Conservation (phyloP, 2,329 filamentous ascomycete genomes). For the Phialophora expanda region DNA sequence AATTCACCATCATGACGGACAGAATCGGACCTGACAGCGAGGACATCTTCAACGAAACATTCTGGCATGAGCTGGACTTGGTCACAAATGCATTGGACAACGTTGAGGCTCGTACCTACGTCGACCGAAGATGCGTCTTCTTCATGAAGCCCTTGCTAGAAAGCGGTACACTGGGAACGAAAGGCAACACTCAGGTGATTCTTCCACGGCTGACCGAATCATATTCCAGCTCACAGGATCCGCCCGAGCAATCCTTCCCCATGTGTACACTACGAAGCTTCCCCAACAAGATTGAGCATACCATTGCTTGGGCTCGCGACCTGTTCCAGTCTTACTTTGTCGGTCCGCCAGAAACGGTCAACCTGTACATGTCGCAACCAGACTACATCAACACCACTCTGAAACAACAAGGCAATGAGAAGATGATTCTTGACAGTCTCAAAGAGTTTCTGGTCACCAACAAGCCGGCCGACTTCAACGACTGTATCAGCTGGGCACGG, state of each 20-base stretch:
- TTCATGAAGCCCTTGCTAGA: slow-evolving; percentile 97
- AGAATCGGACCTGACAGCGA: slow-evolving; percentile 91
- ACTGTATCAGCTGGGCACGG: slow-evolving; percentile 95
- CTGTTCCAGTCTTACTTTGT: slow-evolving; percentile 94
- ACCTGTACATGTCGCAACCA: slow-evolving; percentile 87
- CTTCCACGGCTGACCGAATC: slow-evolving; percentile 91
- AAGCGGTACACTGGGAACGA: slow-evolving; percentile 96
- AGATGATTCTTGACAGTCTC: slow-evolving; percentile 87
- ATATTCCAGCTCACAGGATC: slow-evolving; percentile 95
- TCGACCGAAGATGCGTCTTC: slow-evolving; percentile 94
- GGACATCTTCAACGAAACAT: slow-evolving; percentile 89
- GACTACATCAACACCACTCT: slow-evolving; percentile 86
- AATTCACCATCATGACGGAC: slow-evolving; percentile 85
- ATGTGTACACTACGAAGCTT: slow-evolving; percentile 98
- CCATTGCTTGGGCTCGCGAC: slow-evolving; percentile 96
- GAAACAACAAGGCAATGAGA: slow-evolving; percentile 94
- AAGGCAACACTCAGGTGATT: slow-evolving; percentile 97
- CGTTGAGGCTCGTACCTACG: slow-evolving; percentile 93
- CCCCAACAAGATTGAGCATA: slow-evolving; percentile 98
- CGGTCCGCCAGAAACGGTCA: slow-evolving; percentile 90
- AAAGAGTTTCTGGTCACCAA: slow-evolving; percentile 89
- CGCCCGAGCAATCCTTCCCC: slow-evolving; percentile 96
- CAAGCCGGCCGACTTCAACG: slow-evolving; percentile 89
- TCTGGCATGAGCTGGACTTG: slow-evolving; percentile 85
- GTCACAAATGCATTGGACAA: slow-evolving; percentile 98